Conservation (phyloP, 2,329 filamentous ascomycete species). For the Beauveria asiatica region DNA sequence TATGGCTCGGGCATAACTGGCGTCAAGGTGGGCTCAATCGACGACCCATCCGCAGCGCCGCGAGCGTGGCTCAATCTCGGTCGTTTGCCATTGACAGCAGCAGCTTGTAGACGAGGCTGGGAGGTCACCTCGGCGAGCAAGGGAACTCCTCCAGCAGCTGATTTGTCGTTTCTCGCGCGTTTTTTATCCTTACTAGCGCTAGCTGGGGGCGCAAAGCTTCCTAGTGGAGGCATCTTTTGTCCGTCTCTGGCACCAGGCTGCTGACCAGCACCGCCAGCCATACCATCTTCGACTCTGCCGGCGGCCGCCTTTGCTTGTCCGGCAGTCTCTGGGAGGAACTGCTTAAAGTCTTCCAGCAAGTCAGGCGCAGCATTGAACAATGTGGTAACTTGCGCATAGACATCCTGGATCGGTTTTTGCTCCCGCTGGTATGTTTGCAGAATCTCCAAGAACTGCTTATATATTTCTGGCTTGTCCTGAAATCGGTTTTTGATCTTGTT, state of each 20-base stretch:
- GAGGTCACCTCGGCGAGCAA: slow-evolving; percentile 35
- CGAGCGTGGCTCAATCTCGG: slow-evolving; percentile 67
- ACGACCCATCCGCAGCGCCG: slow-evolving; percentile 46
- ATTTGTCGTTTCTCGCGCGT: slow-evolving; percentile 57
- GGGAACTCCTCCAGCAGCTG: slow-evolving; percentile 38
- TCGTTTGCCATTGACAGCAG: slow-evolving; percentile 47
- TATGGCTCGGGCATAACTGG: slow-evolving; percentile 84
- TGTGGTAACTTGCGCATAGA: slow-evolving; percentile 92
- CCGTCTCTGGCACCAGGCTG: slow-evolving; percentile 47
- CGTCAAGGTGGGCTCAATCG: slow-evolving; percentile 78
- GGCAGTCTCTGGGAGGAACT: slow-evolving; percentile 87
- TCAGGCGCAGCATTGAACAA: slow-evolving; percentile 91
- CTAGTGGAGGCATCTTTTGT: slow-evolving; percentile 84
- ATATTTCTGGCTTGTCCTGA: slow-evolving; percentile 92
- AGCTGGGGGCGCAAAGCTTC: slow-evolving; percentile 77
- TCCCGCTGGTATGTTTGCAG: slow-evolving; percentile 96
- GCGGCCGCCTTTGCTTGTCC: slow-evolving; percentile 43
- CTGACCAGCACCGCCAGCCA: slow-evolving; percentile 22
- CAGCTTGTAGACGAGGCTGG: slow-evolving; percentile 24
- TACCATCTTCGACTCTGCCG: slow-evolving; percentile 53
- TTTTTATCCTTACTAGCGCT: slow-evolving; percentile 92
- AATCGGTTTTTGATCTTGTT: slow-evolving; percentile 99
- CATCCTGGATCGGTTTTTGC: slow-evolving; percentile 96
- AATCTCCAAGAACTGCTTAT: slow-evolving; percentile 98
- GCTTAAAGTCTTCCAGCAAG: slow-evolving; percentile 95